phyloP scores from a whole-genome alignment of 768 basidiomycete species.

The Suillus occidentalis region DNA sequence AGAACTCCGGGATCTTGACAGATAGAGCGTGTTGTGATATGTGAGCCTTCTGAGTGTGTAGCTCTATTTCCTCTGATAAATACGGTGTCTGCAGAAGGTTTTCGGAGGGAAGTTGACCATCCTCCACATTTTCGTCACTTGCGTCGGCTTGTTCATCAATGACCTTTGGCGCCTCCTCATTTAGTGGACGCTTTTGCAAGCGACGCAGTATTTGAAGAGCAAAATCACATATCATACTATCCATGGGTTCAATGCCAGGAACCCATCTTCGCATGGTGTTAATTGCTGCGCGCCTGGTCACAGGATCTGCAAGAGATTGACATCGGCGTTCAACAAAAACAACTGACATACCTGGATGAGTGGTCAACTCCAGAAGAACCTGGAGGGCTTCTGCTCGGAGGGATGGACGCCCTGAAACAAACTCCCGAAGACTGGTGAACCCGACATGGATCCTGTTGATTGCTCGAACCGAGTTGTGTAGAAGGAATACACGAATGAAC shows the following conservation, averaged over 20 bases:
- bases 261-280: slow-evolving; percentile 96
- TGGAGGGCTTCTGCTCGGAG: slow-evolving; percentile 78
- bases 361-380: slow-evolving; percentile 86
- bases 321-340: neutral
- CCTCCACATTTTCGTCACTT: slow-evolving; percentile 69
- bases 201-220: slow-evolving; percentile 84
- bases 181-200: slow-evolving; percentile 49
- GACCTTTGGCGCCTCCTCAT: slow-evolving; percentile 25
- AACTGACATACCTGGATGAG: slow-evolving; percentile 70
- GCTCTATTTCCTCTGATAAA: slow-evolving; percentile 69
- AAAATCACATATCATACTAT: slow-evolving; percentile 76
- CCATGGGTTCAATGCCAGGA: slow-evolving; percentile 81
- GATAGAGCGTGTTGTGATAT: slow-evolving; percentile 91
- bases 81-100: slow-evolving; percentile 79
- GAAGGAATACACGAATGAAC: slow-evolving; percentile 16
- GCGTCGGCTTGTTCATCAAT: slow-evolving; percentile 26
- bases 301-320: slow-evolving; percentile 56
- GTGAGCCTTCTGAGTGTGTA: slow-evolving; percentile 73
- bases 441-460: slow-evolving; percentile 76
- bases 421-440: slow-evolving; percentile 89
- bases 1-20: slow-evolving; percentile 84
- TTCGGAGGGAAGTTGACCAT: slow-evolving; percentile 68
- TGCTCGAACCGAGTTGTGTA: slow-evolving; percentile 9
- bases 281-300: slow-evolving; percentile 90
- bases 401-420: slow-evolving; percentile 84